Evolutionary conservation across 1,284 basidiomycete species (phyloP).

Genomic region (Naganishia cerealis): DNA sequence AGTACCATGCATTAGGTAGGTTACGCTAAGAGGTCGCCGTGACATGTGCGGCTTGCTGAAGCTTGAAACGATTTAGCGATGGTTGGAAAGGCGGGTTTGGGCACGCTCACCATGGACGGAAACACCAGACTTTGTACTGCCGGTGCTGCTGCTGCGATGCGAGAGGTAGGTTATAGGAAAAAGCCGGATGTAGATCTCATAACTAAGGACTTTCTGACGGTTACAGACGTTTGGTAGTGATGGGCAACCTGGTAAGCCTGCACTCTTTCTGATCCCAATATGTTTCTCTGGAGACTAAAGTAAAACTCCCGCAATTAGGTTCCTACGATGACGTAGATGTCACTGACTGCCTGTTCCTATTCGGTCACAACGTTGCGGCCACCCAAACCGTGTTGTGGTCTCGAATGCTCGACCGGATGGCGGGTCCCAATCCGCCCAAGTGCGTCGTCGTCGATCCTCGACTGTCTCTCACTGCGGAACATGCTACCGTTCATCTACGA

Average conservation of each 20-base stretch:
- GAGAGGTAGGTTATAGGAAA: conserved; percentile 7
- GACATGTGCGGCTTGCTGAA: not conserved
- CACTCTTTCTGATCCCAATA: not conserved
- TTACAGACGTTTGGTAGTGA: conserved; percentile 32
- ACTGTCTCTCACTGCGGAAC: conserved; percentile 24
- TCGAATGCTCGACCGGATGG: conserved; percentile 32
- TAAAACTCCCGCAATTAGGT: not conserved
- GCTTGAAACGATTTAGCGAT: conserved; percentile 4
- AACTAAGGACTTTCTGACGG: not conserved
- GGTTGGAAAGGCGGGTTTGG: conserved; percentile 33
- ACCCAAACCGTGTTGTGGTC: conserved; percentile 33
- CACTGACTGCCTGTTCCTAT: conserved; percentile 32
- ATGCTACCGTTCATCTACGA: conserved; percentile 29
- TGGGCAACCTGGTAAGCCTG: conserved; percentile 30
- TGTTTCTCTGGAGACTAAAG: not conserved
- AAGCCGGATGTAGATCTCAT: not conserved
- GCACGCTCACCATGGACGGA: conserved; percentile 33
- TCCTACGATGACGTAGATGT: conserved; percentile 32
- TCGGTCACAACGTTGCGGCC: conserved; percentile 34
- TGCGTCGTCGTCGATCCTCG: conserved; percentile 32
- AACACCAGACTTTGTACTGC: conserved; percentile 33
- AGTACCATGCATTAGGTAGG: conserved; percentile 32
- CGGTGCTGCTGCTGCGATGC: conserved; percentile 32
- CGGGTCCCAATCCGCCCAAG: conserved; percentile 31
- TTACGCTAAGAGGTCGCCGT: not conserved